A percentile compares a stretch with the other conserved stretches of the same genome.
Evolutionary conservation across 148 eudicot species (phyloP).

Genomic region (Cornus kousa): DNA sequence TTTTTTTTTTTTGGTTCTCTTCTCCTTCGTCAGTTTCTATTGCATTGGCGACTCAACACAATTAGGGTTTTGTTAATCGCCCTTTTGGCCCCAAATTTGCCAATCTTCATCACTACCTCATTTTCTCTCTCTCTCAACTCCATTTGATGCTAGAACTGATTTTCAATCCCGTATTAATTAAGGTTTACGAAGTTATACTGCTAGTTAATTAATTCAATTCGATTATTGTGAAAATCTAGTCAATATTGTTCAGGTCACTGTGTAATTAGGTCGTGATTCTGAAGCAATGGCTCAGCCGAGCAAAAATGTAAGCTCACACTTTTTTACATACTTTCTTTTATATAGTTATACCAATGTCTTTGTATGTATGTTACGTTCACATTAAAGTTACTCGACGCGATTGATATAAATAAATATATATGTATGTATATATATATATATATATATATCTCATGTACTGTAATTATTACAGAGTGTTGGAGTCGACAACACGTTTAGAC

Average conservation of each 20-base stretch:
- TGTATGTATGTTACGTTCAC: too few relatives aligned
- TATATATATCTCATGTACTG: too few relatives aligned
- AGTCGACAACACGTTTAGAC: slow-evolving; percentile 86
- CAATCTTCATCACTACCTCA: too few relatives aligned
- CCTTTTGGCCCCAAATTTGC: background rate
- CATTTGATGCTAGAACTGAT: too few relatives aligned
- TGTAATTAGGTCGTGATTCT: background rate
- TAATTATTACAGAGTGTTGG: slow-evolving; percentile 52
- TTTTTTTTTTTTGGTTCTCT: too few relatives aligned
- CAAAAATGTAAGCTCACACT: slow-evolving; percentile 32
- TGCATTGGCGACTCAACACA: too few relatives aligned
- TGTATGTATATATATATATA: background rate
- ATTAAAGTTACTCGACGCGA: background rate
- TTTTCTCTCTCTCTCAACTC: background rate
- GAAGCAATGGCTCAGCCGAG: slow-evolving; percentile 46
- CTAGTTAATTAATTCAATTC: background rate
- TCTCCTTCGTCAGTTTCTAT: too few relatives aligned
- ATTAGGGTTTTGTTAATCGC: background rate
- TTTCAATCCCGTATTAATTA: too few relatives aligned
- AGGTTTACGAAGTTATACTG: background rate
- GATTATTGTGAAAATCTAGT: background rate
- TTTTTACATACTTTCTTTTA: background rate
- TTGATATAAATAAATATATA: background rate
- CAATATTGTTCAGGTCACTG: background rate
- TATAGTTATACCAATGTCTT: background rate